Evolutionary conservation across 345 rosid species (phyloP).

Genomic region (Chamaenerion angustifolium): DNA sequence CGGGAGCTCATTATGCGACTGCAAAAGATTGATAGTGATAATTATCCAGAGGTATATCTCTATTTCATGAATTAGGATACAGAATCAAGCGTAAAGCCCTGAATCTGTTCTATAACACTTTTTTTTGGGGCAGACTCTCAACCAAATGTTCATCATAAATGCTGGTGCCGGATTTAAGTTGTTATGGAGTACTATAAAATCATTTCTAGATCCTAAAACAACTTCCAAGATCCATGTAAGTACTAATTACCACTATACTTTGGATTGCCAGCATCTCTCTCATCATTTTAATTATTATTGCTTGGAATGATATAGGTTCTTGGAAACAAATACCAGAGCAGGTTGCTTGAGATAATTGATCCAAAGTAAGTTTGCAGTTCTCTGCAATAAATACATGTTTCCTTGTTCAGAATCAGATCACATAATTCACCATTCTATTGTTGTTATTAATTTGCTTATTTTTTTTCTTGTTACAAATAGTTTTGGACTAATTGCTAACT

Average conservation of each 20-base stretch:
- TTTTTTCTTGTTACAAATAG: not conserved
- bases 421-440: not conserved
- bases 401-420: not conserved
- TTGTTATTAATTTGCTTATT: not conserved
- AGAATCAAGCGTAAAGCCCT: not conserved
- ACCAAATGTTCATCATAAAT: conserved; percentile 95
- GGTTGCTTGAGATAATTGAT: conserved; percentile 82
- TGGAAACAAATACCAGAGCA: conserved; percentile 77
- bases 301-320: conserved; percentile 50
- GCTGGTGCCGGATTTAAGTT: conserved; percentile 89
- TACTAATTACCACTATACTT: not conserved
- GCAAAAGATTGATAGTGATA: conserved; percentile 95
- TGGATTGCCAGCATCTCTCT: not conserved
- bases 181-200: conserved; percentile 78
- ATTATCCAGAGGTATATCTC: conserved; percentile 86
- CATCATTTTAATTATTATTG: conserved; percentile 1
- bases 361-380: conserved; percentile 33
- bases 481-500: not conserved
- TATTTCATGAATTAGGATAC: not conserved
- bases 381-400: not conserved
- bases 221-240: conserved; percentile 90
- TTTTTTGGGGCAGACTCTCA: conserved; percentile 57
- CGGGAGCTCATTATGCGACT: conserved; percentile 79
- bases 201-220: conserved; percentile 90
- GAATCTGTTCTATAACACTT: not conserved